Base-by-base conservation (phyloP, 257 asterid species). In the Jasminum sambac region DNA sequence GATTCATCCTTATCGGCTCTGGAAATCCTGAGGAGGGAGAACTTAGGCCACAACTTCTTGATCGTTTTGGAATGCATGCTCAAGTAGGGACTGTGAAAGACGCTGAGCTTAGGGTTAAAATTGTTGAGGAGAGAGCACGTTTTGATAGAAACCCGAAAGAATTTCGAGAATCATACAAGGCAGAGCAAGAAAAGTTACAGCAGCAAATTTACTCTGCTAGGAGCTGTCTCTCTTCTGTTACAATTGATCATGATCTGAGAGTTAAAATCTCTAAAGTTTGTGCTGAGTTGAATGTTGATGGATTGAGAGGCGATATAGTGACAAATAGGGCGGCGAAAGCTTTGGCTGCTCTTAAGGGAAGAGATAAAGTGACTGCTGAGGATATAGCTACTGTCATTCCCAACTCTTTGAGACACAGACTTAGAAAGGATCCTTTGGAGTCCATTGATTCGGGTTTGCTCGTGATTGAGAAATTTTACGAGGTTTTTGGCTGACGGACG, bases 21-120 rank as follows among this genome's bases (percentile, higher is more conserved):
- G 97, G 98, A 11, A 94, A 90, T 64, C 96, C 98, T 0, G 97
- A 93, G 74, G 98, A 90, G 83, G 98, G 98, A 21, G 97, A 94
- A 76, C 95, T 91, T 19, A 80, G 97, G 82, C 97, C 97, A 2
- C 99, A 94, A 42, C 99, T 94, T 72, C 99, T 94, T 30, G 99
- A 94, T 72, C 83, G 93, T 14, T 94, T 94, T 58, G 99, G 99
- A 43, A 94, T 94, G 99, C 99, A 94, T 24, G 97, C 99, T 0
- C 96, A 94, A 23, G 97, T 89, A 1, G 97, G 95, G 34, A 93
- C 98, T 0, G 95, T 90, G 11, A 83, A 79, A 44, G 97, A 91
- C 63, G 97, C 99, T 2, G 99, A 94, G 77, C 97, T 95, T 16
- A 71, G 99, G n/a, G 98, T 95, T 5, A 89, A 91, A 73, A 95